Percentiles rank a stretch among this genome's conserved stretches.
Evolutionary conservation across 1,284 basidiomycete species (phyloP).

Genomic region (Rhodotorula sp.): DNA sequence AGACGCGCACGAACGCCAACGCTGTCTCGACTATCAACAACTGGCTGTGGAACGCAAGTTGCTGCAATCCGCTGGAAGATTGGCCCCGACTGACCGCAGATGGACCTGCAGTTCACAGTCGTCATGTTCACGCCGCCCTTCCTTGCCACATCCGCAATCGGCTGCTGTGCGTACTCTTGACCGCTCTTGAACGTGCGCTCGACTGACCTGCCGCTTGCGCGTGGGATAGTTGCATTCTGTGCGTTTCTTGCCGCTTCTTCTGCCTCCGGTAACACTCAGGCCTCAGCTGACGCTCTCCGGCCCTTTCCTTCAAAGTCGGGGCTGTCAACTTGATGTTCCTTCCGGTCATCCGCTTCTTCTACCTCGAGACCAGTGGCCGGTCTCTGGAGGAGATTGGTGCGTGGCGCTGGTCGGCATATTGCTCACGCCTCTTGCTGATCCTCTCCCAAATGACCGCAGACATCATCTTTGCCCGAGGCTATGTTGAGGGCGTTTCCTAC

Average conservation of each 20-base stretch:
- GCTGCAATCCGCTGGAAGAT: too few relatives aligned
- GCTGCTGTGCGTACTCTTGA: conserved; percentile 18
- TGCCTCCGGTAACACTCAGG: too few relatives aligned
- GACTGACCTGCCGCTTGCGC: too few relatives aligned
- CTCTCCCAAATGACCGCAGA: conserved; percentile 19
- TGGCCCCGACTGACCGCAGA: too few relatives aligned
- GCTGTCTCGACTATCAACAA: conserved; percentile 59
- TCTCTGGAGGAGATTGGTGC: conserved; percentile 37
- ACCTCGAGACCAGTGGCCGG: conserved; percentile 42
- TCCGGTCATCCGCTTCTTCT: conserved; percentile 38
- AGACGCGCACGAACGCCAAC: conserved; percentile 58
- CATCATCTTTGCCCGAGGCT: conserved; percentile 47
- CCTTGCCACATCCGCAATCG: conserved; percentile 33
- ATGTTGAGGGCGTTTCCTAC: conserved; percentile 41
- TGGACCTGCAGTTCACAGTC: conserved; percentile 25
- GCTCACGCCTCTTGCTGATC: too few relatives aligned
- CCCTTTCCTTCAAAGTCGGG: conserved; percentile 1
- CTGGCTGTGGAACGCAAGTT: conserved; percentile 26
- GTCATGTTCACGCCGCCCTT: conserved; percentile 44
- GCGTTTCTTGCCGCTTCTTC: too few relatives aligned
- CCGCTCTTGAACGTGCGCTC: conserved; percentile 17
- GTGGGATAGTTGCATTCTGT: too few relatives aligned
- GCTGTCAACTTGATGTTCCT: conserved; percentile 39
- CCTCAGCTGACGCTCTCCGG: too few relatives aligned
- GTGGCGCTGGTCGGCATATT: too few relatives aligned